These are phyloP conservation scores for Isoetes engelmannii DNA, from an alignment of 83 land plant species.

Conservation along the genomic window DNA sequence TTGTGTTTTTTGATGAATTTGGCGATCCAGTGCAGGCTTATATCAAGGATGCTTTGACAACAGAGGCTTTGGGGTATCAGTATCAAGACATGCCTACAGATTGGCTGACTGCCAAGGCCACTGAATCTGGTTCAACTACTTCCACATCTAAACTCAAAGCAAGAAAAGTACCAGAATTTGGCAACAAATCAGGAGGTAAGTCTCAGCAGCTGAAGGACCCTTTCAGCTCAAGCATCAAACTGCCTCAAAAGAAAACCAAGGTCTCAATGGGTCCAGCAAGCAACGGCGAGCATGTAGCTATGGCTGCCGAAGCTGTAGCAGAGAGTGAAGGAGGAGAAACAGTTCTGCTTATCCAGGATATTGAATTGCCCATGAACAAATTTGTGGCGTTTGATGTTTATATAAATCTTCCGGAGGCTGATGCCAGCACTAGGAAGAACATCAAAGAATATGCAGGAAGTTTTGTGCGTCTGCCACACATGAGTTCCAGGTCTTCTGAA, in stretches of 20 bases:
- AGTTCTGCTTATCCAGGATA: constrained; percentile 2
- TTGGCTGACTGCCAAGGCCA: constrained; percentile 4
- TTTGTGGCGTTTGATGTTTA: not conserved
- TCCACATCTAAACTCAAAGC: too few species aligned
- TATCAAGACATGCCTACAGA: constrained; percentile 16
- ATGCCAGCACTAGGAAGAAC: not conserved
- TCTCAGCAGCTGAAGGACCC: too few species aligned
- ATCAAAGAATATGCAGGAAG: constrained; percentile 26
- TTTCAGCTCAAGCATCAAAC: too few species aligned
- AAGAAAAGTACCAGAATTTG: too few species aligned
- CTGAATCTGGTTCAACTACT: too few species aligned
- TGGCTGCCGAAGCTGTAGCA: too few species aligned
- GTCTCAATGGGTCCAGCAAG: too few species aligned
- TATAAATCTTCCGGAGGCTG: constrained; percentile 16
- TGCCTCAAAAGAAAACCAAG: too few species aligned
- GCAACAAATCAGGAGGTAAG: too few species aligned
- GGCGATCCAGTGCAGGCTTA: not conserved
- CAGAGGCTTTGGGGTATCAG: constrained; percentile 19
- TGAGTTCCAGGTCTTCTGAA: too few species aligned
- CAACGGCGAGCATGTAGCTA: too few species aligned
- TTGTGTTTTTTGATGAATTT: constrained; percentile 2
- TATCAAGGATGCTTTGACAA: not conserved
- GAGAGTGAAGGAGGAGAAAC: too few species aligned
- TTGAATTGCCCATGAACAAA: not conserved
- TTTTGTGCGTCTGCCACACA: constrained; percentile 20